Percentiles rank a stretch among this genome's conserved stretches.
phyloP scores from a whole-genome alignment of 2,329 filamentous ascomycete species.

The Macroventuria anomochaeta region DNA sequence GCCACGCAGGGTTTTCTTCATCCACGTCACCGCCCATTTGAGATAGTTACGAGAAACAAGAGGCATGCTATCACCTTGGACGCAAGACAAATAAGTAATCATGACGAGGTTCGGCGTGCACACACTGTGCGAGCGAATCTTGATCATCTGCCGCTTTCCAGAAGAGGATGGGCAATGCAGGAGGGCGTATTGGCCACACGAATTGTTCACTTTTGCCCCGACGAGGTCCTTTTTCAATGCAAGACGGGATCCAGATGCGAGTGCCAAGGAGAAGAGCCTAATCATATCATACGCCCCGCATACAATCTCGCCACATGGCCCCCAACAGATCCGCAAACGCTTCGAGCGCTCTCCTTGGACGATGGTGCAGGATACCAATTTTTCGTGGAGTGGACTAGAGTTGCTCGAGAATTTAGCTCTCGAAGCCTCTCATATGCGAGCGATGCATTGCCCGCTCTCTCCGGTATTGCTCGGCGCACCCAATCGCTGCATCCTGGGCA shows the following conservation, averaged over 20 bases:
- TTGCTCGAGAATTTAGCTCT: no score
- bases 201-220: conserved; percentile 11
- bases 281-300: no score
- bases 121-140: no score
- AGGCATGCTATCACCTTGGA: neutral
- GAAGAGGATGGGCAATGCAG: conserved; percentile 14
- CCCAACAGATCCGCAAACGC: no score
- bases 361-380: no score
- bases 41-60: neutral
- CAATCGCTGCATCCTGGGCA: neutral
- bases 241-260: conserved; percentile 10
- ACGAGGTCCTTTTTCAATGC: conserved; percentile 11
- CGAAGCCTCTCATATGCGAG: no score
- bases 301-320: no score
- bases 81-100: neutral
- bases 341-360: no score
- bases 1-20: conserved; percentile 1
- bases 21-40: neutral
- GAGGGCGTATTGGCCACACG: conserved; percentile 3
- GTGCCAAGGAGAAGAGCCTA: conserved; percentile 1
- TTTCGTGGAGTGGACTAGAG: no score
- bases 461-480: conserved; percentile 9
- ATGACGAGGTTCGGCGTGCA: neutral
- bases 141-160: conserved; percentile 1
- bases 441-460: conserved; percentile 17